Base-by-base conservation (phyloP, 2,329 filamentous ascomycete species). In the Stylonectria norvegica region DNA sequence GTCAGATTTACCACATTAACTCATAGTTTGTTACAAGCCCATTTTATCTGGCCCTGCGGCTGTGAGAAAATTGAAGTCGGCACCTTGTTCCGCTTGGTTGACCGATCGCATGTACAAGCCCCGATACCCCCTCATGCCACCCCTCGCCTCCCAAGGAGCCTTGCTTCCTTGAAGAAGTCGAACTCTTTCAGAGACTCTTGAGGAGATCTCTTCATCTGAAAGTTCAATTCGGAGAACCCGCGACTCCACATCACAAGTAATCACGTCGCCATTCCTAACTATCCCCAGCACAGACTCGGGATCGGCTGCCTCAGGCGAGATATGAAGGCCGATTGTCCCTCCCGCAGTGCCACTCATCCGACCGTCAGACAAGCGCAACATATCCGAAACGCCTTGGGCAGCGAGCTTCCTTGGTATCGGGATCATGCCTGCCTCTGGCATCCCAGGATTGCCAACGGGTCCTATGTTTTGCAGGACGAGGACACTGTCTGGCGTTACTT, bases 381-480 rank as follows among this genome's bases (percentile, higher is more conserved):
- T 83, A 47, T 95, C 93, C 11, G 71, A 75, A 4, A 95, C 75
- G 7, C 85, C 85, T 1, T 81, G 81, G 0, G 84, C 81, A 0
- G 86, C 88, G 20, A 84, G 81, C 36, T 90, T 89, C 58, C 90
- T 86, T 12, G 95, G 81, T 17, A 78, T 77, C 0, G 75, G 75
- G 1, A 78, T 67, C 18, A 78, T 59, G 0, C 75, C 75, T 40
- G 93, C 89, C 64, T 96, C 90, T 2, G 89, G 90, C 90, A 96
- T 96, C 10, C 90, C 90, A 0, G 90, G 90, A 2, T 88, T 89
- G 15, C 89, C 89, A 38, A 93, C 87, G 0, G 89, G 90, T 0
- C 90, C 90, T 57, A 96, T 91, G 47, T 89, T 90, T 48, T 89
- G 82, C 18, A 96, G 81, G 4, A 96, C 81, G 1, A 95, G 72